These are phyloP conservation scores for Dipteronia dyeriana DNA, from an alignment of 345 rosid genomes.

Conservation along the genomic window DNA sequence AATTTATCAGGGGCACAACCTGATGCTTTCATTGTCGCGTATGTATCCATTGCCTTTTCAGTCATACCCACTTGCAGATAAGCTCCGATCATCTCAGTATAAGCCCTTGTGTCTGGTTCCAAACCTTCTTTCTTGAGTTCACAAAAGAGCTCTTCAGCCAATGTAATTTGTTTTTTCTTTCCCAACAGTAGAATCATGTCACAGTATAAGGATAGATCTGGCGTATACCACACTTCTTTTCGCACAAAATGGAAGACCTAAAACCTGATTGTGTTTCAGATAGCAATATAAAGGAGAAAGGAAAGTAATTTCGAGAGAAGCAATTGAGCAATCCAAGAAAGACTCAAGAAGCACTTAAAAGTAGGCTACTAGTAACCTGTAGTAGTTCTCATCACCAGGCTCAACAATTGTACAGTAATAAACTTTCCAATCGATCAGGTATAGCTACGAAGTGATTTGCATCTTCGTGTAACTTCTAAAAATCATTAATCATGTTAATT, in stretches of 20 bases:
- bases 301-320: background rate
- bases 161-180: constrained; percentile 42
- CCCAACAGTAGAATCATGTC: constrained; percentile 49
- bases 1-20: constrained; percentile 50
- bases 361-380: background rate
- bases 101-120: constrained; percentile 51
- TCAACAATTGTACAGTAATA: background rate
- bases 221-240: constrained; percentile 57
- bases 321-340: background rate
- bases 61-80: constrained; percentile 44
- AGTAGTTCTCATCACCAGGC: background rate
- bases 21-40: constrained; percentile 42
- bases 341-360: background rate
- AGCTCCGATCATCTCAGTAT: constrained; percentile 62
- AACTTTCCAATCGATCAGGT: background rate
- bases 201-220: constrained; percentile 42
- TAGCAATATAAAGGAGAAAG: constrained; percentile 19
- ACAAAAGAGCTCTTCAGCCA: constrained; percentile 45
- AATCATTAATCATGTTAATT: background rate
- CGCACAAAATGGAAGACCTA: constrained; percentile 52
- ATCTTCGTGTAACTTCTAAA: background rate
- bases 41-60: constrained; percentile 57
- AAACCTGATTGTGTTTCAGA: constrained; percentile 34
- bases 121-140: constrained; percentile 42
- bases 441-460: background rate